Evolutionary conservation across 2,329 filamentous ascomycete genomes (phyloP), one percentile per base, ranked within the genome.

Genomic region (Nigrospora oryzae): DNA sequence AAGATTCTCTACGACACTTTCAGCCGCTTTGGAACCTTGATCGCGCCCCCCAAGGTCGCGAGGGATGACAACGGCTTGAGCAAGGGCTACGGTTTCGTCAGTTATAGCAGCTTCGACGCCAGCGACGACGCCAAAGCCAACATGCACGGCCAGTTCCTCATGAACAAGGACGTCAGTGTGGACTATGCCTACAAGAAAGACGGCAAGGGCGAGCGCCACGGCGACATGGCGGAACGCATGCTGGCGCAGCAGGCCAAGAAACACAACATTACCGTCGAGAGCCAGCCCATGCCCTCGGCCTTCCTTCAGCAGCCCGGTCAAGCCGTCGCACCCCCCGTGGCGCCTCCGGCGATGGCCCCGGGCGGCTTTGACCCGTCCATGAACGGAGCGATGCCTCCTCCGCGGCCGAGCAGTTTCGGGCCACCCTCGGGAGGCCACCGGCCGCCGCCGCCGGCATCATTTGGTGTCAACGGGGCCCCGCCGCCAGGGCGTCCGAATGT

Each of bases 141-240:
- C 63, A 90, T 98, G 85, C 86, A 95, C 63, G 89, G 89, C 42
- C 90, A 97, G 69, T 97, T 93, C 66, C 80, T 98, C 49, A 90
- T 95, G 74, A 95, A 93, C 73, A 95, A 95, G 70, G 87, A 95
- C 65, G 85, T 97, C 56, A 87, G 86, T 3, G 93, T 98, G 38
- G 91, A 97, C 66, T 98, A 97, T 65, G 93, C 93, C 35, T 97
- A 95, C 77, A 98, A 98, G 75, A 97, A 97, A 68, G 93, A 98
- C 59, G 93, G 93, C 54, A 95, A 95, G 69, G 91, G 91, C 56
- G 91, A 97, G 69, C 77, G 93, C 47, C 93, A 98, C 62, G 93
- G 93, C 56, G 93, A 98, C 63, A 79, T 89, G 56, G 93, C 93
- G 30, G 93, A 98, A 68, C 77, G 93, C 59, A 86, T 89, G 71